Base-by-base conservation (phyloP, 2,329 filamentous ascomycete genomes). In the Penicillium frequentans region DNA sequence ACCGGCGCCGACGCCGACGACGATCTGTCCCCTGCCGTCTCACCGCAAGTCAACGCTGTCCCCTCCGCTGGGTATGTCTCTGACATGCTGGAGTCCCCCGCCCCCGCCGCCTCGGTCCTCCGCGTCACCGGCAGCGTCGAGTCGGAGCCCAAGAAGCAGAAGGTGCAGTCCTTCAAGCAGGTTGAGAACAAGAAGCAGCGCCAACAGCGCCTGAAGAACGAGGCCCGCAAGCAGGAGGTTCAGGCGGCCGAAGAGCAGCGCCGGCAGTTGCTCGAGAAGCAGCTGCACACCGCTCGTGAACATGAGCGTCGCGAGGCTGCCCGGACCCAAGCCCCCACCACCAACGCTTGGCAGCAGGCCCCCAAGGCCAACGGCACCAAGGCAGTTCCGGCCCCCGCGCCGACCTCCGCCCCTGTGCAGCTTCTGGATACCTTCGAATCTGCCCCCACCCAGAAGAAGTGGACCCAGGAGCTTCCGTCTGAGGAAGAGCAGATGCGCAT, bases 181-280 rank as follows among this genome's bases (percentile, higher is more conserved):
- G 84, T 83, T 19, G 90, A 96, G 81, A 90, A 89, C 21, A 97
- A 97, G 88, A 97, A 97, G 82, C 91, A 96, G 80, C 88, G 92
- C 58, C 93, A 97, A 80, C 95, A 96, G 79, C 86, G 88, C 65
- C 86, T 89, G 80, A 97, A 96, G 86, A 87, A 85, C 37, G 92
- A 96, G 77, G 88, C 86, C 56, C 86, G 87, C 68, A 95, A 91
- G 81, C 80, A 82, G 29, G 82, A 85, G 56, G 86, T 90, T 29
- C 88, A 93, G 70, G 89, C 90, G 66, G 86, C 89, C 1, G 93
- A 97, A 78, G 85, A 87, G 70, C 83, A 90, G 69, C 88, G 93
- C 70, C 90, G 91, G 78, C 79, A 80, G 37, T 81, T 90, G 59
- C 81, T 90, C 68, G 92, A 97, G 79, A 88, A 89, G 73, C 93